Base-by-base conservation (phyloP, 2,329 filamentous ascomycete genomes). In the Diplodia corticola region DNA sequence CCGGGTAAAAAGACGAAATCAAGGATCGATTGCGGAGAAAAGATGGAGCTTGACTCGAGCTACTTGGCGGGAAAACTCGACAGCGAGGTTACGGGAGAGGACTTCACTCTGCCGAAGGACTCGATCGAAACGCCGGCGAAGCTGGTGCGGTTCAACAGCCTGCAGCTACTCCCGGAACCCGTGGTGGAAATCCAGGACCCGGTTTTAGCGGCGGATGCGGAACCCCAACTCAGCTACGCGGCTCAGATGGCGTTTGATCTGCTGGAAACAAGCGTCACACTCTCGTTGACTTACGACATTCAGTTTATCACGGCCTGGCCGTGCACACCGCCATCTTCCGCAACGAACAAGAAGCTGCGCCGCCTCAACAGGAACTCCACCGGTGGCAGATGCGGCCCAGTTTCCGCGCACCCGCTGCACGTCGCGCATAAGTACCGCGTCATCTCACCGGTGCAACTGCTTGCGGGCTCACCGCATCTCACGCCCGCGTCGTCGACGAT, bases 271-370 rank as follows among this genome's bases (percentile, higher is more conserved):
- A 68, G 74, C 54, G 72, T 69, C 2, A 67, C 60, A 5, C 65
- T 78, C n/a, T 70, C 80, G 1, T 73, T 87, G 28, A 76, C 74
- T 17, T 79, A 84, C 71, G 83, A 86, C 67, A 79, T 84, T 15
- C 79, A 83, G 30, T 87, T 86, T 70, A 75, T 88, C 50, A 80
- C 83, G 0, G 83, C 84, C 1, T 83, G 83, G 70, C 83, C 82
- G 20, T 88, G 85, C 71, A 80, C 77, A 6, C 77, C 81, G 12
- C 63, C 63, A 33, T 65, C 63, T 33, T 44, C 35, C n/a, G 54
- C 64, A 12, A 50, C 53, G 12, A 60, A 60, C 54, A 60, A 51
- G 26, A 59, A 59, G 20, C 54, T 65, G 20, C 57, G 72, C 74
- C 64, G 75, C 76, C 24, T 78, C 72, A 37, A 75, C 30, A 74